Base-by-base conservation (phyloP, 768 basidiomycete genomes). In the Suillus weaverae region DNA sequence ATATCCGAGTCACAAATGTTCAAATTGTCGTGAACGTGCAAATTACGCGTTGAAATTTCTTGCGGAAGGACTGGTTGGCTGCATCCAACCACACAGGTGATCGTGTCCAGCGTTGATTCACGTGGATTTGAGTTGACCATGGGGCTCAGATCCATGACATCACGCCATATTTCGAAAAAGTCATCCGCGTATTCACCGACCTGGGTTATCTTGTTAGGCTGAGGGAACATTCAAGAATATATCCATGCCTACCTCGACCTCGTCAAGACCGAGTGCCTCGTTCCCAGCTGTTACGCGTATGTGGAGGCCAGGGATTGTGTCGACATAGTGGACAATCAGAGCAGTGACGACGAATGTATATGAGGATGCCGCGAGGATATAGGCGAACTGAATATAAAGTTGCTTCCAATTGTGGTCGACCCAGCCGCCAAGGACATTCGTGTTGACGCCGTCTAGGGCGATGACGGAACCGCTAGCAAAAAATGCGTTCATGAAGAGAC, bases 401-500 rank as follows among this genome's bases (percentile, higher is more conserved):
- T 92, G 92, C 70, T 87, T 88, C 84, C 85, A 92, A 76, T 90
- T 83, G 60, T 83, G 84, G 73, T 94, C 86, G 63, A 95, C 74
- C 87, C 88, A 94, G 16, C 91, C 90, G 20, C 89, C 90, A 1
- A 72, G 67, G 61, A 84, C 70, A 10, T 71, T 79, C 13, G 80
- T 75, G 73, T 81, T 90, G 53, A 89, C 81, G 32, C 85, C 90
- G 70, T 95, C 93, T 65, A 92, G 81, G 18, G 80, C 79, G 26
- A 89, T 88, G 59, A 95, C 81, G 7, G 78, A 76, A 6, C 77
- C 76, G 20, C 89, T 85, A 14, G 89, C 94, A 70, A 96, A 94
- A 70, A 95, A 82, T 20, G 79, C 93, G 65, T 91, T 94, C 67
- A 83, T 68, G 55, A 93, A 72, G n/a, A 92, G 81, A 50, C 93